A percentile compares a stretch with the other conserved stretches of the same genome.
Conservation (phyloP, 1,139 yeast genomes). For the Blastobotrys buckinghamii region DNA sequence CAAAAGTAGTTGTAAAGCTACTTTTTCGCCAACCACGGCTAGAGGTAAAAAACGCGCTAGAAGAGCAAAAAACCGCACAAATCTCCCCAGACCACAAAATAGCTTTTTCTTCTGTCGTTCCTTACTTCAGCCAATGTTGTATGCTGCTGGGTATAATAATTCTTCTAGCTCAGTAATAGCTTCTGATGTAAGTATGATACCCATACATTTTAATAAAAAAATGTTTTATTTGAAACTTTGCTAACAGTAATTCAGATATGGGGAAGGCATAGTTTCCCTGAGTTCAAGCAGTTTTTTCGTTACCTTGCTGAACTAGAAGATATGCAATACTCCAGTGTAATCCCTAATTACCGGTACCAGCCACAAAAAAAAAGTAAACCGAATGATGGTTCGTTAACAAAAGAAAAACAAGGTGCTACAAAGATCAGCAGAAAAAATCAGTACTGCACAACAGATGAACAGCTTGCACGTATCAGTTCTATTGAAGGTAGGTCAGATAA, state of each 20-base stretch:
- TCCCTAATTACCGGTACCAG: background rate
- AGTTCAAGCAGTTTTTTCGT: background rate
- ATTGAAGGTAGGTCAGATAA: too few species aligned
- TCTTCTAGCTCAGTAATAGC: background rate
- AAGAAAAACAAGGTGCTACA: too few species aligned
- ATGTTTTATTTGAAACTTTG: background rate
- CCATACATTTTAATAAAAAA: too few species aligned
- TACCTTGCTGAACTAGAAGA: background rate
- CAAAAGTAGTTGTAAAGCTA: background rate
- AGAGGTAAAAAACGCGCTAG: background rate
- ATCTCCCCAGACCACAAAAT: background rate
- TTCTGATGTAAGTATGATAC: constrained; percentile 3
- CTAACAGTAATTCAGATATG: background rate
- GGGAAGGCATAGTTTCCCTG: background rate
- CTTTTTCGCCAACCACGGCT: background rate
- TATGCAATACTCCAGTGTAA: background rate
- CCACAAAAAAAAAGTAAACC: background rate
- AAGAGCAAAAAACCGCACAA: background rate
- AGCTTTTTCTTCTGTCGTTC: background rate
- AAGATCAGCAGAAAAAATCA: too few species aligned
- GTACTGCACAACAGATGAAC: too few species aligned
- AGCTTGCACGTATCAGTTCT: too few species aligned
- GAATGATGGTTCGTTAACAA: too few species aligned
- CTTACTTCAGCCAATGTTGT: background rate
- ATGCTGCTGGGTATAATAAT: background rate